Conservation (phyloP, 768 basidiomycete genomes). For the Psilocybe azurescens region DNA sequence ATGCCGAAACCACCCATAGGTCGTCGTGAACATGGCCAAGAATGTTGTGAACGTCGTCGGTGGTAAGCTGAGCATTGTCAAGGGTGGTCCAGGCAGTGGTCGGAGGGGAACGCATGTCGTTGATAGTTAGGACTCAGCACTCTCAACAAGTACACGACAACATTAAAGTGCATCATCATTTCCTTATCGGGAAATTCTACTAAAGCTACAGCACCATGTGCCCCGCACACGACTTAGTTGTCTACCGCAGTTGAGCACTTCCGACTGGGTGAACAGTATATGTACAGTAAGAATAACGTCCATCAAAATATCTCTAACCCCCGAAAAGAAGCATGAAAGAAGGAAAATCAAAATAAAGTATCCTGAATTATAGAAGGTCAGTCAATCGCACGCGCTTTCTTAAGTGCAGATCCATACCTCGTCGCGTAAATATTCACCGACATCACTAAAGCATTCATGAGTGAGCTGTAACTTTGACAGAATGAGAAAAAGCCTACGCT, state of each 20-base stretch:
- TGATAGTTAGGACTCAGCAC: constrained; percentile 3
- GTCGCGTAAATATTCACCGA: constrained; percentile 97
- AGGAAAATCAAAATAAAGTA: constrained; percentile 66
- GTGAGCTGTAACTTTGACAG: constrained; percentile 11
- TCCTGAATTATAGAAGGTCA: constrained; percentile 52
- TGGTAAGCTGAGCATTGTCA: constrained; percentile 61
- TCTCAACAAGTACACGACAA: constrained; percentile 6
- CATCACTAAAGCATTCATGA: constrained; percentile 63
- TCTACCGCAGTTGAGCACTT: constrained; percentile 49
- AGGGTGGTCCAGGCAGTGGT: constrained; percentile 60
- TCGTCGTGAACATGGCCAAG: constrained; percentile 66
- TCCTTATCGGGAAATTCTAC: constrained; percentile 20
- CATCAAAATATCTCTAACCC: constrained; percentile 10
- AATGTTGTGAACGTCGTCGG: constrained; percentile 47
- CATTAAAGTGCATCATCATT: constrained; percentile 16
- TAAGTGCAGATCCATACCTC: constrained; percentile 61
- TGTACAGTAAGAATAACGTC: constrained; percentile 16
- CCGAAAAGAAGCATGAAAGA: constrained; percentile 12
- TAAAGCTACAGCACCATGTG: constrained; percentile 22
- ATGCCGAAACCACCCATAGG: constrained; percentile 80
- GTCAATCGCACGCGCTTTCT: background rate
- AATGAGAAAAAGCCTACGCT: constrained; percentile 60
- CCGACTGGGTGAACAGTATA: constrained; percentile 32
- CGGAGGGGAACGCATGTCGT: constrained; percentile 34
- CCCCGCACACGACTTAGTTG: constrained; percentile 14